Evolutionary conservation across 805 yeast genomes (phyloP).

Genomic region (Candida silvatica): DNA sequence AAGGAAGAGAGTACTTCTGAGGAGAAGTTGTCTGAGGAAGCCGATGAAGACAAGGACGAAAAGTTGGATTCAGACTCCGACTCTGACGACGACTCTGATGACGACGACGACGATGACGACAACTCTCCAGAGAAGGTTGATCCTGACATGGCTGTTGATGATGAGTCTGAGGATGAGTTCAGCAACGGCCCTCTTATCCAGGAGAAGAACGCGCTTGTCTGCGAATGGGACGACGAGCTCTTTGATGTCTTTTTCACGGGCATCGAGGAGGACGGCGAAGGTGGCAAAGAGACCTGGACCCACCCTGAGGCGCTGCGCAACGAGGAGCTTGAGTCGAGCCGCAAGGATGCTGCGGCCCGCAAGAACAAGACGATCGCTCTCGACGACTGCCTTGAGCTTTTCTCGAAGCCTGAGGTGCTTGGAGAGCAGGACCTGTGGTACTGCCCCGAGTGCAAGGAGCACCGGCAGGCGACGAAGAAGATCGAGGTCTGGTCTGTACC

Average conservation of each 20-base stretch:
- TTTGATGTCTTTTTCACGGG: constrained; percentile 47
- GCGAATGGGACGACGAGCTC: constrained; percentile 54
- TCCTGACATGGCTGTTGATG: neutral
- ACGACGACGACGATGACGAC: constrained; percentile 4
- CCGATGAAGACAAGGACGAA: neutral
- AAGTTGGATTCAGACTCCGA: neutral
- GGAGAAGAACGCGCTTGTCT: constrained; percentile 37
- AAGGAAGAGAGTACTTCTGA: constrained; percentile 4
- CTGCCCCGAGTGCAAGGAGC: constrained; percentile 84
- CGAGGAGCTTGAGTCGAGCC: constrained; percentile 43
- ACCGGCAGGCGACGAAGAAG: constrained; percentile 82
- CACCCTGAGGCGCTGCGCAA: constrained; percentile 41
- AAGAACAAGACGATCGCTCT: constrained; percentile 41
- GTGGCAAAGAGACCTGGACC: constrained; percentile 50
- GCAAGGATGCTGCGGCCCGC: constrained; percentile 20
- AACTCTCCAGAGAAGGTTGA: neutral
- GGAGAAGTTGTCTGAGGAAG: constrained; percentile 2
- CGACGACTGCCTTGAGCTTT: constrained; percentile 65
- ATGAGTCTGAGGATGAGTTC: constrained; percentile 8
- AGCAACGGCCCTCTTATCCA: constrained; percentile 16
- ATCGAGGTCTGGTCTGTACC: constrained; percentile 93
- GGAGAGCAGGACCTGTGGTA: constrained; percentile 91
- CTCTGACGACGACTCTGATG: constrained; percentile 4
- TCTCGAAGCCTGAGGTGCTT: constrained; percentile 74
- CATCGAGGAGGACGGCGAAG: constrained; percentile 33